Base-by-base conservation (phyloP, 495 filamentous ascomycete species). In the Cladorrhinum samala region DNA sequence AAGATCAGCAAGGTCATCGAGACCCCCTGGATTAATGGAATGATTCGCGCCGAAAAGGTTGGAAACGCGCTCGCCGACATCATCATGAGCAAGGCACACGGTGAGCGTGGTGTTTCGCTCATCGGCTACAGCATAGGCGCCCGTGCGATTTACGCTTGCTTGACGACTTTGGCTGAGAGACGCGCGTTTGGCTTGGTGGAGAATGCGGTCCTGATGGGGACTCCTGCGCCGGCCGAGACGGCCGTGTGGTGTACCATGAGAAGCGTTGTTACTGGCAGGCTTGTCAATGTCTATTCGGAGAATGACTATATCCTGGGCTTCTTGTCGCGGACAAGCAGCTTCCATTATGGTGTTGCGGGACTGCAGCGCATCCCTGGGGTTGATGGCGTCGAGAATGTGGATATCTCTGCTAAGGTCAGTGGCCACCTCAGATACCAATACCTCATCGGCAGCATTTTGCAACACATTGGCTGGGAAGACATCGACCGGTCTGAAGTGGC, bases 51-150 rank as follows among this genome's bases (percentile, higher is more conserved):
- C 18, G 91, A 96, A 60, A 97, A 96, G 70, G 86, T 89, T 1
- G 93, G 93, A 0, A 70, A 80, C 30, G 82, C 89, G 11, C 80
- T 98, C 0, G 91, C 92, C 3, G 91, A 98, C 64, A 84, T 89
- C 13, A 70, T 98, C 46, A 87, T 93, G 56, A 91, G 87, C 69
- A 89, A 85, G 58, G 84, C 84, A 1, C 91, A 94, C 60, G 93
- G 93, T 13, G 89, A 96, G 66, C 79, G 93, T 18, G 84, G 92
- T 0, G 86, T 96, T 2, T 93, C 85, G 17, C 71, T 98, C 6
- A 76, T 96, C 46, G 93, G 93, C 1, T 97, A 91, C 68, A 89
- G 88, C 17, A 71, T 97, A n/a, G 93, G 92, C 1, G 91, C 91
- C 9, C 83, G 92, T 17, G 81, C 91, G 23, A 91, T 96, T 40